These are phyloP conservation scores for Chionographis japonica DNA, from an alignment of 106 monocot genomes.

Conservation along the genomic window DNA sequence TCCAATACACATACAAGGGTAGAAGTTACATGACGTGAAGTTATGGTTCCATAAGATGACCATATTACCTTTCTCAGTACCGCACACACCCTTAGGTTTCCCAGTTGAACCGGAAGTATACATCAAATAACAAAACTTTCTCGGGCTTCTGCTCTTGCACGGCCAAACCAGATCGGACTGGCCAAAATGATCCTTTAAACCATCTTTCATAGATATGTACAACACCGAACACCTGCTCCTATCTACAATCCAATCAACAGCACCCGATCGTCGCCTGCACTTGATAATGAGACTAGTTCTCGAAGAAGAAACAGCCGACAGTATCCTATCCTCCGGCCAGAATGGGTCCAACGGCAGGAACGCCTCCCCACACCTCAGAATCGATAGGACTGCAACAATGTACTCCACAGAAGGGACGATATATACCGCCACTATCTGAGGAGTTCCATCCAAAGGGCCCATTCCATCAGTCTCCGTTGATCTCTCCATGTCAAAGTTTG, in stretches of 20 bases:
- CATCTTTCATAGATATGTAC: constrained; percentile 31
- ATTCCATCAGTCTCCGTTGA: not conserved
- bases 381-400: constrained; percentile 62
- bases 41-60: no score
- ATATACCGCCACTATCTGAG: constrained; percentile 63
- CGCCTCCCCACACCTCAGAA: constrained; percentile 76
- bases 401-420: constrained; percentile 83
- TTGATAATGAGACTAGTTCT: constrained; percentile 37
- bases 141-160: constrained; percentile 40
- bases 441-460: constrained; percentile 2
- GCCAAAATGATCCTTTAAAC: constrained; percentile 8
- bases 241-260: constrained; percentile 26
- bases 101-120: constrained; percentile 96
- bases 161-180: constrained; percentile 59
- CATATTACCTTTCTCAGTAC: constrained; percentile 75
- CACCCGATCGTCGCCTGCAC: constrained; percentile 1
- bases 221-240: constrained; percentile 34
- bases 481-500: not conserved
- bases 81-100: constrained; percentile 89
- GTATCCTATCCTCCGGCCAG: constrained; percentile 75
- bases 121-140: constrained; percentile 90
- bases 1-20: no score
- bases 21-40: no score
- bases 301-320: constrained; percentile 49
- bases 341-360: constrained; percentile 87